A percentile compares a stretch with the other conserved stretches of the same genome.
Evolutionary conservation across 768 basidiomycete species (phyloP).

Genomic region (Mycena latifolia): DNA sequence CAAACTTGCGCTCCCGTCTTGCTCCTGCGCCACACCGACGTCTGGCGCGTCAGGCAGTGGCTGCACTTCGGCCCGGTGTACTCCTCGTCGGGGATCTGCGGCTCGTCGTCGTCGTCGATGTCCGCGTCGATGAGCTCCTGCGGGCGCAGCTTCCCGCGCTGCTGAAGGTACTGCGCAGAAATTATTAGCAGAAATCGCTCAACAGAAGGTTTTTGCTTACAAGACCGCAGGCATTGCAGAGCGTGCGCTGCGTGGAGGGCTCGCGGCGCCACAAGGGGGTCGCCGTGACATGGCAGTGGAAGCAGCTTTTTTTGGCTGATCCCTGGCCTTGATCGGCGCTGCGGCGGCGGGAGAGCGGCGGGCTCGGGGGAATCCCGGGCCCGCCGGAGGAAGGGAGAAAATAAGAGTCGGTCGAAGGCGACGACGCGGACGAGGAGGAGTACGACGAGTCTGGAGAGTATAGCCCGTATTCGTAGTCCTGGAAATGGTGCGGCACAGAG

Average conservation of each 20-base stretch:
- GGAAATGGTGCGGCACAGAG: too few relatives aligned
- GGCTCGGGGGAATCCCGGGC: too few relatives aligned
- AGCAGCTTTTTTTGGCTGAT: slow-evolving; percentile 7
- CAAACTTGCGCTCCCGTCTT: slow-evolving; percentile 64
- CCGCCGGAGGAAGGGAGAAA: background rate
- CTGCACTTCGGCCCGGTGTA: slow-evolving; percentile 54
- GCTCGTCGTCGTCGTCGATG: slow-evolving; percentile 5
- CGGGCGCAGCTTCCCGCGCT: slow-evolving; percentile 13
- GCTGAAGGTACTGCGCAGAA: slow-evolving; percentile 11
- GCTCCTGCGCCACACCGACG: slow-evolving; percentile 64
- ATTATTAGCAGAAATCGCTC: too few relatives aligned
- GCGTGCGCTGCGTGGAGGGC: slow-evolving; percentile 9
- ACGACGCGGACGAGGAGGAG: background rate
- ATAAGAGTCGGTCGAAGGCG: background rate
- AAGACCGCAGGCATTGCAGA: slow-evolving; percentile 31
- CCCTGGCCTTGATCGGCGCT: background rate
- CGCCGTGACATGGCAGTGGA: slow-evolving; percentile 20
- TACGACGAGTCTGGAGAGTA: background rate
- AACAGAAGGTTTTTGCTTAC: too few relatives aligned
- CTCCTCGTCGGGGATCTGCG: slow-evolving; percentile 8
- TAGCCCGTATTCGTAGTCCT: background rate
- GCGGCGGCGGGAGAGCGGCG: background rate
- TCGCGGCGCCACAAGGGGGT: slow-evolving; percentile 28
- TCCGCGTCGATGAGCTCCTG: slow-evolving; percentile 25
- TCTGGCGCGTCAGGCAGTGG: slow-evolving; percentile 62